Conservation (phyloP, 257 asterid genomes). For the Solanum pimpinellifolium region DNA sequence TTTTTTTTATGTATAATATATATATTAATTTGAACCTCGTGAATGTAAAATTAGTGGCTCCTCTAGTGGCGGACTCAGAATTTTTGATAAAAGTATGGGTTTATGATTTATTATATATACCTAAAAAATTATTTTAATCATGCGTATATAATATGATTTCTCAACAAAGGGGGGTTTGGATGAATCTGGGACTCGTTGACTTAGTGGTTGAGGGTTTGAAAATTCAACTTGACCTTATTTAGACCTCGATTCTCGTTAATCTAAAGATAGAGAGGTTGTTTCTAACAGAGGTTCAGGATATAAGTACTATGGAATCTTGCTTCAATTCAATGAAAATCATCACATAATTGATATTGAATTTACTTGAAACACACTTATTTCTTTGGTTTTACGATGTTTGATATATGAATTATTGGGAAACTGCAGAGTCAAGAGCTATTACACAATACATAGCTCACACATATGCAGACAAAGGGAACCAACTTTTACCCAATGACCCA, state of each 20-base stretch:
- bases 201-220: neutral
- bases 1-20: no score
- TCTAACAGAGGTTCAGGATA: no score
- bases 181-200: neutral
- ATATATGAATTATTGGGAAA: neutral
- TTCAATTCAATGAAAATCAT: neutral
- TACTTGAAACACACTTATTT: neutral
- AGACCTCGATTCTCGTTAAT: no score
- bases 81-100: no score
- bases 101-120: no score
- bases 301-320: no score
- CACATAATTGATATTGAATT: neutral
- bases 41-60: neutral
- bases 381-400: neutral
- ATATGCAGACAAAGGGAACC: constrained; percentile 41
- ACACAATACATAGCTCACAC: constrained; percentile 29
- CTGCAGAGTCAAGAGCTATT: constrained; percentile 69
- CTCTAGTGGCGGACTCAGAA: no score
- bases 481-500: constrained; percentile 17
- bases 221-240: neutral
- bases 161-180: no score
- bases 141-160: no score
- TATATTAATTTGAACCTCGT: neutral
- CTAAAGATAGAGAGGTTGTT: neutral
- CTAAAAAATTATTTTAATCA: no score